A percentile compares a stretch with the other conserved stretches of the same genome.
phyloP scores from a whole-genome alignment of 1,284 basidiomycete genomes.

The Agroathelia rolfsii region DNA sequence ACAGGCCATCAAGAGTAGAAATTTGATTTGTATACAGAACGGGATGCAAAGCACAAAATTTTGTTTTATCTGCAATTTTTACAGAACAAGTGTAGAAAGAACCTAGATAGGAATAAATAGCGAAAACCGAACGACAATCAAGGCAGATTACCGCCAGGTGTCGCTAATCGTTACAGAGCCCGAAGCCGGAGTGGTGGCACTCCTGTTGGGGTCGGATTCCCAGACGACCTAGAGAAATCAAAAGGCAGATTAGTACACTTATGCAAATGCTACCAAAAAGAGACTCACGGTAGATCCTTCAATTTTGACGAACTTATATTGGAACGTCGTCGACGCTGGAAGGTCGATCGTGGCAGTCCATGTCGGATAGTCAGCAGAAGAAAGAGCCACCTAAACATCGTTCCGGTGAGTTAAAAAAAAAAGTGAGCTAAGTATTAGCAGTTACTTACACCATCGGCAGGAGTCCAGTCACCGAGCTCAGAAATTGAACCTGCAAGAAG shows the following conservation, averaged over 20 bases:
- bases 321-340: conserved; percentile 15
- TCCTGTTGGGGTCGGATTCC: conserved; percentile 22
- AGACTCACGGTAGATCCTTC: conserved; percentile 14
- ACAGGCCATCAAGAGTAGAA: too few species aligned
- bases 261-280: neutral
- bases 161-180: conserved; percentile 29
- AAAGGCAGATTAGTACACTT: neutral
- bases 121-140: too few species aligned
- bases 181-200: conserved; percentile 12
- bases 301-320: conserved; percentile 21
- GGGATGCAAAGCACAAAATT: too few species aligned
- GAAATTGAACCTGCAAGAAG: conserved; percentile 47
- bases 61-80: too few species aligned
- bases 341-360: conserved; percentile 17
- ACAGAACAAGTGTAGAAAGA: too few species aligned
- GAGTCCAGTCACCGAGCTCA: conserved; percentile 42
- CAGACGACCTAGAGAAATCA: conserved; percentile 14
- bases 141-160: too few species aligned
- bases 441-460: conserved; percentile 32
- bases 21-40: too few species aligned
- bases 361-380: conserved; percentile 16
- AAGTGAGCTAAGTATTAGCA: too few species aligned
- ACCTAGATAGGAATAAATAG: too few species aligned
- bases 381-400: too few species aligned
- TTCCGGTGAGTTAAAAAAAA: too few species aligned